Evolutionary conservation across 2,329 filamentous ascomycete species (phyloP).

Genomic region (Tolypocladium amazonense): DNA sequence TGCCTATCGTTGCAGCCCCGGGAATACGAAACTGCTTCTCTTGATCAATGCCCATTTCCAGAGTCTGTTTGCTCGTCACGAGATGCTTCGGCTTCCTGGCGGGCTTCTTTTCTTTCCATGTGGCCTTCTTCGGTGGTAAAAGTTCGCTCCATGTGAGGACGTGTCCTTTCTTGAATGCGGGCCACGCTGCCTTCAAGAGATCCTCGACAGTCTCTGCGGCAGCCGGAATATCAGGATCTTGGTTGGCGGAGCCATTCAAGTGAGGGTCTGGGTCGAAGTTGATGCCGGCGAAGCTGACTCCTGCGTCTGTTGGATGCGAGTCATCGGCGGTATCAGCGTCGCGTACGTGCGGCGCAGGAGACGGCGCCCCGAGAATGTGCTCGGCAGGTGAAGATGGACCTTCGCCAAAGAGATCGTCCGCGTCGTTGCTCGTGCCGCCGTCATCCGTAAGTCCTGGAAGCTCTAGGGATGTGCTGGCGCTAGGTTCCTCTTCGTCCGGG

Average conservation of each 20-base stretch:
- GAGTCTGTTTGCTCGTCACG: slow-evolving; percentile 74
- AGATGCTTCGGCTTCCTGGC: slow-evolving; percentile 71
- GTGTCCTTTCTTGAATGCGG: slow-evolving; percentile 65
- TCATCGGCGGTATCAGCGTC: slow-evolving; percentile 26
- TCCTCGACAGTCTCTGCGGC: slow-evolving; percentile 65
- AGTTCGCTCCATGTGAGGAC: slow-evolving; percentile 73
- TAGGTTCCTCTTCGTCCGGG: slow-evolving; percentile 65
- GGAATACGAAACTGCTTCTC: slow-evolving; percentile 76
- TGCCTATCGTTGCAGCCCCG: slow-evolving; percentile 44
- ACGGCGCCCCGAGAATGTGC: slow-evolving; percentile 28
- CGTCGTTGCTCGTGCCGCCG: slow-evolving; percentile 47
- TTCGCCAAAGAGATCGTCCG: slow-evolving; percentile 62
- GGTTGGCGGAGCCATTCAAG: slow-evolving; percentile 34
- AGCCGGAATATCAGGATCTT: slow-evolving; percentile 54
- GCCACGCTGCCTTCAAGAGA: slow-evolving; percentile 69
- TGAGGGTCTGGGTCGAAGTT: slow-evolving; percentile 38
- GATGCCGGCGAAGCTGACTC: slow-evolving; percentile 27
- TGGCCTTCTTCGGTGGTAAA: slow-evolving; percentile 69
- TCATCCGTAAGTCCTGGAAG: slow-evolving; percentile 48
- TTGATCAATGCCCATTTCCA: slow-evolving; percentile 79
- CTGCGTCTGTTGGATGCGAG: slow-evolving; percentile 18
- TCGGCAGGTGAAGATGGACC: slow-evolving; percentile 39
- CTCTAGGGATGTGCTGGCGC: slow-evolving; percentile 30
- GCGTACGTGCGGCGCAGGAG: slow-evolving; percentile 31
- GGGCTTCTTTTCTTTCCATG: slow-evolving; percentile 70